Evolutionary conservation across 257 asterid genomes (phyloP), one percentile per base, ranked within the genome.

Genomic region (Solanum acaule): DNA sequence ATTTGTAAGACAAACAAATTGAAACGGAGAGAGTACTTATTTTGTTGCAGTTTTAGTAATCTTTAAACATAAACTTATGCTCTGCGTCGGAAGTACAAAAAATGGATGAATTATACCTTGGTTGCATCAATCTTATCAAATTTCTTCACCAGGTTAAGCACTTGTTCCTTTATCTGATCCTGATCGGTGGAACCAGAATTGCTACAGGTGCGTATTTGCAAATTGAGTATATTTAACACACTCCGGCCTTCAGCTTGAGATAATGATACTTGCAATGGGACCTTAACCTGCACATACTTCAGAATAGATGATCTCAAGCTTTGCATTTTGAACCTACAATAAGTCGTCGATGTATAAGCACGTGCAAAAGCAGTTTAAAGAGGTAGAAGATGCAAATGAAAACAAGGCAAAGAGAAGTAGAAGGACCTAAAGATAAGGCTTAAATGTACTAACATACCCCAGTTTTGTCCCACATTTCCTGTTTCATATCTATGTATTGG

Each of bases 141-240:
- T 91, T 92, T 95, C 95, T 95, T 94, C 56, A 95, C 96, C 91
- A 95, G 90, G 71, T 65, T 34, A 88, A 94, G 88, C 27, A 95
- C 97, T 65, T 92, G 93, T 86, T 90, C 92, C 89, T 91, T 84
- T 87, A 94, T 90, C 87, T 91, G 91, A 85, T 93, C 95, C 76
- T 88, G 89, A 88, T 86, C 16, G 49, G 82, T 82, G 90, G 67
- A 87, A 40, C 92, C 84, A 65, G 86, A 87, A 9, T 88, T 61
- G 92, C 92, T 93, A 89, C 90, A 91, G 2, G 88, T 23, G 75
- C 90, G 90, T 81, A 90, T 79, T 40, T 84, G 92, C 79, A 84
- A 91, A 86, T 46, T 72, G 89, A 88, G 83, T 72, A 90, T 33
- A 70, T 31, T 87, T 77, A 56, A 86, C 73, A 73, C 90, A 84